Evolutionary conservation across 2,329 filamentous ascomycete genomes (phyloP).

Genomic region (Diplodia sapinea): DNA sequence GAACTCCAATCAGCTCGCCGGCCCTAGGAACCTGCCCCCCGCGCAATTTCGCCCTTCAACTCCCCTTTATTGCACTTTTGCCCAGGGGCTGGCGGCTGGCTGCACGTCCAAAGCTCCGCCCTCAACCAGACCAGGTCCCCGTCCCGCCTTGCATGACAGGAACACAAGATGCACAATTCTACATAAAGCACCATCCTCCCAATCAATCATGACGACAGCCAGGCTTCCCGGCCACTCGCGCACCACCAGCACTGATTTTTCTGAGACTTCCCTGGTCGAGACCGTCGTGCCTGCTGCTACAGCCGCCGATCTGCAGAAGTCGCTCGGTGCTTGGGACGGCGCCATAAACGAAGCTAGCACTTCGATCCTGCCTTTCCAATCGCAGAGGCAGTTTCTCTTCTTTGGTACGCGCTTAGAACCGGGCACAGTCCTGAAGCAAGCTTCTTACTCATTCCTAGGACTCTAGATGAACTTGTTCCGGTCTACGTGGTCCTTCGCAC

Average conservation of each 20-base stretch:
- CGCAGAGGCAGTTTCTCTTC: conserved; percentile 69
- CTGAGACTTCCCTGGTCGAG: conserved; percentile 48
- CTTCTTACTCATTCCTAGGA: conserved; percentile 59
- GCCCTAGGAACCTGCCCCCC: conserved; percentile 3
- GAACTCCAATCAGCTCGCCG: conserved; percentile 9
- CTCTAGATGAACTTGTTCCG: conserved; percentile 73
- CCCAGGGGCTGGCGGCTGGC: not conserved
- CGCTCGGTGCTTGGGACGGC: conserved; percentile 54
- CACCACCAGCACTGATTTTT: conserved; percentile 45
- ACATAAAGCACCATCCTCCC: conserved; percentile 20
- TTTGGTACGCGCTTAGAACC: conserved; percentile 65
- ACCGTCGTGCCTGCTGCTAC: conserved; percentile 47
- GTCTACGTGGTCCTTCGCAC: conserved; percentile 72
- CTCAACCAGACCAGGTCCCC: not conserved
- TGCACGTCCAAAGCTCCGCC: not conserved
- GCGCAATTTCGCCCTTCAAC: not conserved
- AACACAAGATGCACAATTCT: conserved; percentile 25
- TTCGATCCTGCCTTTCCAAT: conserved; percentile 62
- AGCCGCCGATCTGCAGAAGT: conserved; percentile 44
- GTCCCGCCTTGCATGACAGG: conserved; percentile 18
- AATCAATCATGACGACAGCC: conserved; percentile 25
- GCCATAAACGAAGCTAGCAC: conserved; percentile 51
- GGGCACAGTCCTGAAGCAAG: conserved; percentile 47
- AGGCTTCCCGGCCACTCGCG: conserved; percentile 36
- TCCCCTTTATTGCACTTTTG: not conserved